Conservation (phyloP, 306 rosid species). For the Dalbergia oliveri region DNA sequence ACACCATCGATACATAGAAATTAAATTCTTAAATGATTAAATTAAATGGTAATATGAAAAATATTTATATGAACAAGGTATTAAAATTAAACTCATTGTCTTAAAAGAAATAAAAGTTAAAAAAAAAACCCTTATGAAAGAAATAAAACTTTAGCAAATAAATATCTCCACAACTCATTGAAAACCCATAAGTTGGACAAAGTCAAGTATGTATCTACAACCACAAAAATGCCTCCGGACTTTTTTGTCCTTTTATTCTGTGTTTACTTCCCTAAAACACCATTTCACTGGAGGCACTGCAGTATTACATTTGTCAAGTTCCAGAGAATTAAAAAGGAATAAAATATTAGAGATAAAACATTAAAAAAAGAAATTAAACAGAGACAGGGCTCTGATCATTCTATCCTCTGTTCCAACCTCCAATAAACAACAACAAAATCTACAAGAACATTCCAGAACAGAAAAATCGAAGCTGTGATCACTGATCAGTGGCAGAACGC, state of each 20-base stretch:
- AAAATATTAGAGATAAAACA: background rate
- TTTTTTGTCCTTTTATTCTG: background rate
- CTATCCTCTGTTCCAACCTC: conserved; percentile 23
- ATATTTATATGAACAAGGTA: too few species aligned
- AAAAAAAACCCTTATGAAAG: background rate
- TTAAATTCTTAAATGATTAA: too few species aligned
- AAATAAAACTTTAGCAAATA: background rate
- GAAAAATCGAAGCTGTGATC: too few species aligned
- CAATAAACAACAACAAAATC: background rate
- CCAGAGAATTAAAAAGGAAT: background rate
- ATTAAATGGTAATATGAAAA: too few species aligned
- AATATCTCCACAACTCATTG: background rate
- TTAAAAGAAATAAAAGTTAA: too few species aligned
- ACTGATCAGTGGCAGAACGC: conserved; percentile 44
- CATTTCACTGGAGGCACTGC: background rate
- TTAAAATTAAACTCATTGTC: too few species aligned
- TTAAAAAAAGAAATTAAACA: background rate
- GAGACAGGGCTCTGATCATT: background rate
- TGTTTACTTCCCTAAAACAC: too few species aligned
- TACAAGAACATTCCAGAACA: background rate
- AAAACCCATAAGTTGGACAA: conserved; percentile 15
- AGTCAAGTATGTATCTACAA: conserved; percentile 25
- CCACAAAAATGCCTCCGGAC: conserved; percentile 28
- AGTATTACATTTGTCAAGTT: background rate
- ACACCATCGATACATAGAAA: too few species aligned